A percentile compares a stretch with the other conserved stretches of the same genome.
Conservation (phyloP, 495 filamentous ascomycete genomes). For the Neurospora cerealis region DNA sequence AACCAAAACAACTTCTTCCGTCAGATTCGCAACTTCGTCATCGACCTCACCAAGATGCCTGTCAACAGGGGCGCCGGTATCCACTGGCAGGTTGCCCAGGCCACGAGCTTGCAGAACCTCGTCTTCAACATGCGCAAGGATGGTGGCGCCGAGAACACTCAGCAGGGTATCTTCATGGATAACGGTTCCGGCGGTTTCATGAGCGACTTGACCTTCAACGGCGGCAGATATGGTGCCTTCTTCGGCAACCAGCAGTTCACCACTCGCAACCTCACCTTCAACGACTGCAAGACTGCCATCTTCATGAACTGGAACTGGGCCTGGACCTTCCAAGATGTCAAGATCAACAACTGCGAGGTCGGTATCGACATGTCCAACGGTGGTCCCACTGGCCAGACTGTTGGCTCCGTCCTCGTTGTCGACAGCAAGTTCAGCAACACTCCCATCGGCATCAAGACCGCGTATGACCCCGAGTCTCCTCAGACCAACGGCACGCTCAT, state of each 20-base stretch:
- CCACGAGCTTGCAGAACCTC: slow-evolving; percentile 85
- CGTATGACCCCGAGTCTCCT: slow-evolving; percentile 52
- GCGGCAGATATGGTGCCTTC: slow-evolving; percentile 75
- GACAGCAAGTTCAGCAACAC: slow-evolving; percentile 72
- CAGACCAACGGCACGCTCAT: slow-evolving; percentile 67
- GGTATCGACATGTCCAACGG: slow-evolving; percentile 75
- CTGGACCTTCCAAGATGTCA: slow-evolving; percentile 75
- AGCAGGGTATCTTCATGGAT: slow-evolving; percentile 95
- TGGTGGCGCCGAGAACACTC: slow-evolving; percentile 56
- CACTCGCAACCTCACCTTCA: slow-evolving; percentile 83
- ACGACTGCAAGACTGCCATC: slow-evolving; percentile 77
- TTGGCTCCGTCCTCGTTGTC: slow-evolving; percentile 71
- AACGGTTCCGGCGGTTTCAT: slow-evolving; percentile 89
- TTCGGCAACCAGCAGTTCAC: slow-evolving; percentile 95
- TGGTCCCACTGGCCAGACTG: slow-evolving; percentile 48
- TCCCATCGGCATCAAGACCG: slow-evolving; percentile 62
- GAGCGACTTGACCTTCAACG: slow-evolving; percentile 78
- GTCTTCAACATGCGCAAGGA: slow-evolving; percentile 79
- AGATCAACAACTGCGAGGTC: slow-evolving; percentile 69
- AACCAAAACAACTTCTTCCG: slow-evolving; percentile 99
- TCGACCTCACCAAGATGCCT: slow-evolving; percentile 72
- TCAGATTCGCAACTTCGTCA: slow-evolving; percentile 85
- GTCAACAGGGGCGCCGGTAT: slow-evolving; percentile 61
- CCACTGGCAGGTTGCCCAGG: slow-evolving; percentile 97
- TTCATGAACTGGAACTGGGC: slow-evolving; percentile 96